Evolutionary conservation across 805 yeast species (phyloP), one percentile per base, ranked within the genome.

Genomic region (Sungouiella thailandica): DNA sequence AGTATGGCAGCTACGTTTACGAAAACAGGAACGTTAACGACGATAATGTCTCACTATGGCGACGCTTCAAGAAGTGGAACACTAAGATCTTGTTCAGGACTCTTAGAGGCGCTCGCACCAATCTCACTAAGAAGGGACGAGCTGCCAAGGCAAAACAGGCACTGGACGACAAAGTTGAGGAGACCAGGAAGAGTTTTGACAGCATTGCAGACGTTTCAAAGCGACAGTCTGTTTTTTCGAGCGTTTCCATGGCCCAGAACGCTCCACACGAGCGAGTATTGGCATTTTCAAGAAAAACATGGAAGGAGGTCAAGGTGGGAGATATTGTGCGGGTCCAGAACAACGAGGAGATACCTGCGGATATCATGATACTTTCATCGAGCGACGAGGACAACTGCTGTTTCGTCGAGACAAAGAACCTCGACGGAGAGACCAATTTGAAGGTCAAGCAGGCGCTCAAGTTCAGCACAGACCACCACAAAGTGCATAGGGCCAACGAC

Each of bases 331-430:
- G 89, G 48, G 68, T 83, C 17, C 74, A 80, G 41, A 76, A 77
- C 44, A 78, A 83, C 50, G 93, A 83, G 51, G 90, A 83, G 60
- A 70, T 82, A 5, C 94, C 94, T 1, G 88, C 90, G 2, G 94
- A 83, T 57, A 55, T 78, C 10, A 65, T 82, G 29, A 55, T 83
- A 22, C 51, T 83, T 6, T 67, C 87, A 4, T 70, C 88, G 2
- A 76, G 85, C 20, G 87, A 81, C 50, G 56, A 68, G 1, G 86
- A 82, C 46, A 81, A 80, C 32, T 74, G 72, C 32, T 82, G 89
- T 58, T 83, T 77, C 46, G 76, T 83, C 19, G 94, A 83, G 56
- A 84, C 94, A 0, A 83, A 83, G 50, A 83, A 83, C 57, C 67
- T 84, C 45, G 94, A 84, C 58, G 94, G 94, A 57, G 94, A 83